Percentiles rank a stretch among this genome's conserved stretches.
Conservation (phyloP, 2,329 filamentous ascomycete species). For the Chaetoscypha palmicola region DNA sequence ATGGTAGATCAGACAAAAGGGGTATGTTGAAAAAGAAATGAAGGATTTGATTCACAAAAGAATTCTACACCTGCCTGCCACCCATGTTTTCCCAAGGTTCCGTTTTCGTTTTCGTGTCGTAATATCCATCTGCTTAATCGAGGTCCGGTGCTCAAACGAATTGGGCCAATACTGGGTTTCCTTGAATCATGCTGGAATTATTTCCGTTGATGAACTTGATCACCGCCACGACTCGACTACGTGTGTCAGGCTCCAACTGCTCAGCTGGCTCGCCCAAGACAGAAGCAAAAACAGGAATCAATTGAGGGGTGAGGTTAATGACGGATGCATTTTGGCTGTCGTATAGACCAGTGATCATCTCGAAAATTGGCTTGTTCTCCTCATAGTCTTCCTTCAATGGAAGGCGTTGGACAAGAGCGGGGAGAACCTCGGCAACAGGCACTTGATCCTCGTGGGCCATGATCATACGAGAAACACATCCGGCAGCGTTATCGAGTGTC, state of each 20-base stretch:
- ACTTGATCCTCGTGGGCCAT: conserved; percentile 77
- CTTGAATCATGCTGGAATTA: conserved; percentile 24
- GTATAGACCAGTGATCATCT: conserved; percentile 84
- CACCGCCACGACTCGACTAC: conserved; percentile 57
- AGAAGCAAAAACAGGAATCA: conserved; percentile 65
- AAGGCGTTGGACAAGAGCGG: conserved; percentile 68
- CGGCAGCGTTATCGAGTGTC: conserved; percentile 86
- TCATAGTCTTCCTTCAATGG: conserved; percentile 91
- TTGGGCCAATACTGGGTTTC: conserved; percentile 20
- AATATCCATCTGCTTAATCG: neutral
- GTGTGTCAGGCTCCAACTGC: conserved; percentile 67
- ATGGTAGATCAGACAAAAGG: no score
- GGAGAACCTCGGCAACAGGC: conserved; percentile 74
- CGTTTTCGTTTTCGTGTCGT: neutral
- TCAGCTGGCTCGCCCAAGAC: conserved; percentile 66
- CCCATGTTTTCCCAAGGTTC: neutral
- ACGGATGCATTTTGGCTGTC: conserved; percentile 60
- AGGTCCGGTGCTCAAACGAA: neutral
- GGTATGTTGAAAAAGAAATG: conserved; percentile 8
- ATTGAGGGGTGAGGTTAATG: conserved; percentile 59
- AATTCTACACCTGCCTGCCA: neutral
- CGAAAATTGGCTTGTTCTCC: conserved; percentile 91
- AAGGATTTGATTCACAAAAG: neutral
- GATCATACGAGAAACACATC: conserved; percentile 89
- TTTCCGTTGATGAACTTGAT: conserved; percentile 38